phyloP scores from a whole-genome alignment of 2,329 filamentous ascomycete species.

The Coniochaeta sp. region DNA sequence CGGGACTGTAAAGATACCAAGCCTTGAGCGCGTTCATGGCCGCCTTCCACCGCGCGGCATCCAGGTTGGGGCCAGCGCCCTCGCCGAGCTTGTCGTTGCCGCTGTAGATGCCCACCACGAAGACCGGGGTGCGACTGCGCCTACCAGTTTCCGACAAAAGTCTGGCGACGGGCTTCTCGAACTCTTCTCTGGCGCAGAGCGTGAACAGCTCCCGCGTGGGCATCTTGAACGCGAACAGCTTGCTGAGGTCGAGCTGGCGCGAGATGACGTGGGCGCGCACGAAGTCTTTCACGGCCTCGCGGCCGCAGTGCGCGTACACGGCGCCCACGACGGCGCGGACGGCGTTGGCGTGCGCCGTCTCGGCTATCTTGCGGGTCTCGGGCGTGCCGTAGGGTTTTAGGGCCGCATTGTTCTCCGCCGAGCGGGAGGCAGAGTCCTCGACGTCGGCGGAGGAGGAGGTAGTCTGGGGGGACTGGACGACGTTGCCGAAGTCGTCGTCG shows the following conservation, averaged over 20 bases:
- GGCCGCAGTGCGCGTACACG: constrained; percentile 78
- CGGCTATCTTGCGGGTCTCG: constrained; percentile 17
- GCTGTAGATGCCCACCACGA: constrained; percentile 88
- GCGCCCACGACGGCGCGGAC: constrained; percentile 79
- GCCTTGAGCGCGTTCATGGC: constrained; percentile 80
- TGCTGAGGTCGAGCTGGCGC: constrained; percentile 66
- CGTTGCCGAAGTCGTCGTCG: constrained; percentile 79
- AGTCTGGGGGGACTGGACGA: constrained; percentile 21
- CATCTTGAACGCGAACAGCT: constrained; percentile 75
- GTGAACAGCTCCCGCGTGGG: constrained; percentile 78
- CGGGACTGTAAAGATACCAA: constrained; percentile 94
- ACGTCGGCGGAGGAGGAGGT: too few relatives aligned
- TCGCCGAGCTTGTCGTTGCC: constrained; percentile 89
- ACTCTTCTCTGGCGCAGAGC: constrained; percentile 82
- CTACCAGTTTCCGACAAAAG: constrained; percentile 89
- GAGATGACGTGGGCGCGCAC: constrained; percentile 77
- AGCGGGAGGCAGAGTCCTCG: constrained; percentile 1
- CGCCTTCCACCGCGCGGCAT: constrained; percentile 71
- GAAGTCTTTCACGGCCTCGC: constrained; percentile 72
- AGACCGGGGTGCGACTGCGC: constrained; percentile 77
- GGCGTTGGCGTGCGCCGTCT: constrained; percentile 52
- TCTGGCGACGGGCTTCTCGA: constrained; percentile 78
- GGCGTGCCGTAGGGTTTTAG: constrained; percentile 16
- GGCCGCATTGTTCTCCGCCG: constrained; percentile 13
- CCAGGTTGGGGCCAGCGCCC: constrained; percentile 70